These are phyloP conservation scores for Lindgomyces ingoldianus DNA, from an alignment of 495 filamentous ascomycete species.

Conservation along the genomic window DNA sequence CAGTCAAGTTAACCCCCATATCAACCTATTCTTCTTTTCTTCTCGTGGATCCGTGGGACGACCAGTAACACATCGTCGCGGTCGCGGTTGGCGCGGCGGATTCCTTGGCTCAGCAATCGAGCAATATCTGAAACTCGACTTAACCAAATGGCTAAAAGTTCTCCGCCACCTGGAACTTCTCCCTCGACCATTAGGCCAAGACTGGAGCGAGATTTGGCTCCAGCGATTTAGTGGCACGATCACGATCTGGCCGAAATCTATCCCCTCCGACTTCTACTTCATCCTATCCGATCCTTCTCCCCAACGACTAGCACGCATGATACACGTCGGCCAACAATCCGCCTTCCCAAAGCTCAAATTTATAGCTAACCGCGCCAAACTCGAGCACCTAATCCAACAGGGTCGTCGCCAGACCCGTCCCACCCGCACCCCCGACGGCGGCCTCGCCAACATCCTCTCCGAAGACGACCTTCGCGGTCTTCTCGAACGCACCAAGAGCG, in stretches of 20 bases:
- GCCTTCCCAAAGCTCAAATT: conserved; percentile 90
- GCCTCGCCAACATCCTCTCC: conserved; percentile 32
- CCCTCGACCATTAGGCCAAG: conserved; percentile 86
- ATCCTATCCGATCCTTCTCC: conserved; percentile 81
- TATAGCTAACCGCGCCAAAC: conserved; percentile 77
- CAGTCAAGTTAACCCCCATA: conserved; percentile 93
- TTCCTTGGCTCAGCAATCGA: conserved; percentile 90
- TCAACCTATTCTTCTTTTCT: conserved; percentile 98
- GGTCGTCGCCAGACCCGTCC: conserved; percentile 62
- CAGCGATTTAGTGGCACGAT: conserved; percentile 93
- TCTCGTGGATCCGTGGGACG: conserved; percentile 86
- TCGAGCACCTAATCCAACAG: conserved; percentile 76
- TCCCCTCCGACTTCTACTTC: conserved; percentile 73
- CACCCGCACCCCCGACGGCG: conserved; percentile 14
- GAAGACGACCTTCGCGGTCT: conserved; percentile 43
- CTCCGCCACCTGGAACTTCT: conserved; percentile 88
- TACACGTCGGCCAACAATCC: conserved; percentile 80
- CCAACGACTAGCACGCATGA: conserved; percentile 78
- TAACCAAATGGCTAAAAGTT: conserved; percentile 95
- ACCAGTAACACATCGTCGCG: conserved; percentile 90
- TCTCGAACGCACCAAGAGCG: conserved; percentile 19
- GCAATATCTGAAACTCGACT: conserved; percentile 90
- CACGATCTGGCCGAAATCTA: conserved; percentile 87
- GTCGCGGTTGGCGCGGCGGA: conserved; percentile 93
- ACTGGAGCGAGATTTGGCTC: conserved; percentile 94